Evolutionary conservation across 108 stramenopile species (phyloP).

Genomic region (Fistulifera solaris): DNA sequence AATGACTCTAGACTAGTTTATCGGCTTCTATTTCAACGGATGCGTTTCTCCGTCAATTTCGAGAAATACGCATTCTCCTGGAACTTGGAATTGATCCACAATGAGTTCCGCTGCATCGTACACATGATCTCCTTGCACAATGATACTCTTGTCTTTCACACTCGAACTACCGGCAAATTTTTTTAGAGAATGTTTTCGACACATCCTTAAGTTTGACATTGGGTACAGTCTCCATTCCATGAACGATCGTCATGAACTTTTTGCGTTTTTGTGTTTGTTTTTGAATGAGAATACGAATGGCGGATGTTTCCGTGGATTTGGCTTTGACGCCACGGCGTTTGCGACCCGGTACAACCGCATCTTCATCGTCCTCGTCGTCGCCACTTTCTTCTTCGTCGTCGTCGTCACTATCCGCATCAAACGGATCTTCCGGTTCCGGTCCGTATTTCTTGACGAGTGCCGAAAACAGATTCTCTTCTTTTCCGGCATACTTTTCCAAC

Average conservation of each 20-base stretch:
- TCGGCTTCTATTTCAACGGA: constrained; percentile 24
- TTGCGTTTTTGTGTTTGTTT: constrained; percentile 70
- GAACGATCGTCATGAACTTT: constrained; percentile 83
- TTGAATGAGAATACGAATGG: constrained; percentile 62
- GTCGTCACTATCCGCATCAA: constrained; percentile 37
- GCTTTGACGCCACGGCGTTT: constrained; percentile 67
- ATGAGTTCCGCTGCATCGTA: constrained; percentile 90
- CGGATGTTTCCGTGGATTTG: constrained; percentile 24
- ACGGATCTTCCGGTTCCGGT: constrained; percentile 81
- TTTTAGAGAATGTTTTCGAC: constrained; percentile 82
- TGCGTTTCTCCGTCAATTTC: constrained; percentile 78
- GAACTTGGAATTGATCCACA: constrained; percentile 73
- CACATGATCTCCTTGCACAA: constrained; percentile 94
- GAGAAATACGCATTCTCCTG: constrained; percentile 55
- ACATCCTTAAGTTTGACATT: constrained; percentile 91
- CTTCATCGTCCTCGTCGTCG: constrained; percentile 25
- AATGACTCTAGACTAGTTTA: not conserved
- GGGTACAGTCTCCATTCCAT: constrained; percentile 87
- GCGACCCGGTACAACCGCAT: constrained; percentile 17
- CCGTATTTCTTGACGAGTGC: constrained; percentile 86
- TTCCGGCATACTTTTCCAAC: constrained; percentile 80
- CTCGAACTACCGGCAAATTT: constrained; percentile 86
- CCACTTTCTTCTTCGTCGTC: constrained; percentile 49
- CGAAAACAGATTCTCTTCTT: constrained; percentile 83
- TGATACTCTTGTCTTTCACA: constrained; percentile 94